phyloP scores from a whole-genome alignment of 1,284 basidiomycete genomes.

The Malassezia obtusa region DNA sequence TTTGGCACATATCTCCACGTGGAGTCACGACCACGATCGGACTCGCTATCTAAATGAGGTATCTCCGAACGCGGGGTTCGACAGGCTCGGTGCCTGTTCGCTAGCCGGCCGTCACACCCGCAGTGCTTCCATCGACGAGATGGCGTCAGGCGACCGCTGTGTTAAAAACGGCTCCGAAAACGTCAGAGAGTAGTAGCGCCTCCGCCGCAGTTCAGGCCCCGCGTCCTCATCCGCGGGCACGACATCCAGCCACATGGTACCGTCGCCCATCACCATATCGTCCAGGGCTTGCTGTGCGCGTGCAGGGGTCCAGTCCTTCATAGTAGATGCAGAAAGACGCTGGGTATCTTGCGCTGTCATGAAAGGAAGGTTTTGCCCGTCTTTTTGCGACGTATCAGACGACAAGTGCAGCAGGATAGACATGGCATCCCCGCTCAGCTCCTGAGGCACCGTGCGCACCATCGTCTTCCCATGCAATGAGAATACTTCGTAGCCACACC shows the following conservation, averaged over 20 bases:
- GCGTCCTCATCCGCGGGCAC: neutral
- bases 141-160: no score
- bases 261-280: constrained; percentile 80
- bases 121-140: no score
- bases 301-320: constrained; percentile 27
- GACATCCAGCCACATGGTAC: constrained; percentile 79
- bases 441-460: constrained; percentile 48
- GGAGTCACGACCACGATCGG: no score
- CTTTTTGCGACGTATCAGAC: neutral
- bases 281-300: constrained; percentile 65
- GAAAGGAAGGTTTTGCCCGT: constrained; percentile 40
- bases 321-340: no score
- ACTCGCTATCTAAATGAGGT: no score
- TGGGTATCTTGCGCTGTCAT: constrained; percentile 50
- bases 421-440: constrained; percentile 43
- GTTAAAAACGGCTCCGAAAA: no score
- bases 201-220: neutral
- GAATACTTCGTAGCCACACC: constrained; percentile 72
- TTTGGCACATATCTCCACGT: no score
- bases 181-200: constrained; percentile 6
- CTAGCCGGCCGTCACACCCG: no score
- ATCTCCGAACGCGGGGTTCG: no score
- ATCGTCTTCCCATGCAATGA: constrained; percentile 39
- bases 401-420: constrained; percentile 50
- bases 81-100: no score